Conservation (phyloP, 1,284 basidiomycete species). For the Mycena citricolor region DNA sequence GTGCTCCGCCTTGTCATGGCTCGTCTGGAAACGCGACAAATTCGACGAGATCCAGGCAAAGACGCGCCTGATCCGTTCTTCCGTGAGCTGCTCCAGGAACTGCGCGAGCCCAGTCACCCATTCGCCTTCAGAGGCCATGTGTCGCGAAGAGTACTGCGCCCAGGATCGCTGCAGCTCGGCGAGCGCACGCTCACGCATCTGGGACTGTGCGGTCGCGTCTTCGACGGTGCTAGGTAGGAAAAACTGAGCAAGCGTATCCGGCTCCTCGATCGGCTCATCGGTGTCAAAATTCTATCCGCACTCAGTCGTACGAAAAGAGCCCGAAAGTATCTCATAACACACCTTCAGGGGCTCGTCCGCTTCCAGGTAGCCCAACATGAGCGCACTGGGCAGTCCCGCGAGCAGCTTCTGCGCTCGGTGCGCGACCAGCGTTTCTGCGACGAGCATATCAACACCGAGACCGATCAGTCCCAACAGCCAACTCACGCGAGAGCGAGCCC, state of each 20-base stretch:
- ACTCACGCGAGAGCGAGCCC: slow-evolving; percentile 59
- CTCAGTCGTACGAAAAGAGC: neutral
- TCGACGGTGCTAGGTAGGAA: slow-evolving; percentile 30
- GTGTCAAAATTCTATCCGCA: slow-evolving; percentile 49
- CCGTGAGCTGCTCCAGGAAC: slow-evolving; percentile 39
- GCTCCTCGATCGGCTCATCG: slow-evolving; percentile 36
- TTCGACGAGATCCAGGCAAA: slow-evolving; percentile 51
- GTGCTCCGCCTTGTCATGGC: slow-evolving; percentile 44
- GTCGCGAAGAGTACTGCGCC: slow-evolving; percentile 32
- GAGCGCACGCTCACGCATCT: slow-evolving; percentile 36
- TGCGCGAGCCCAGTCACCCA: slow-evolving; percentile 40
- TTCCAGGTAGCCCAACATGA: slow-evolving; percentile 48
- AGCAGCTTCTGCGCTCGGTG: slow-evolving; percentile 50
- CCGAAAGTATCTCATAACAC: too few species aligned
- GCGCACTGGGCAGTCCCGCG: slow-evolving; percentile 41
- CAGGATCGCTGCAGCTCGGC: slow-evolving; percentile 34
- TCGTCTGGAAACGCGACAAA: slow-evolving; percentile 43
- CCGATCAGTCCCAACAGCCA: neutral
- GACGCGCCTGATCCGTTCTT: slow-evolving; percentile 45
- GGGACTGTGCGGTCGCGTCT: slow-evolving; percentile 15
- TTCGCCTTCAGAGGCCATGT: slow-evolving; percentile 34
- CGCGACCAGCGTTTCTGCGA: slow-evolving; percentile 53
- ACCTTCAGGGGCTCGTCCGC: slow-evolving; percentile 52
- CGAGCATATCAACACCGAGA: neutral
- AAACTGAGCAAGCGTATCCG: slow-evolving; percentile 38